Evolutionary conservation across 495 filamentous ascomycete species (phyloP).

Genomic region (Alectoria sarmentosa): DNA sequence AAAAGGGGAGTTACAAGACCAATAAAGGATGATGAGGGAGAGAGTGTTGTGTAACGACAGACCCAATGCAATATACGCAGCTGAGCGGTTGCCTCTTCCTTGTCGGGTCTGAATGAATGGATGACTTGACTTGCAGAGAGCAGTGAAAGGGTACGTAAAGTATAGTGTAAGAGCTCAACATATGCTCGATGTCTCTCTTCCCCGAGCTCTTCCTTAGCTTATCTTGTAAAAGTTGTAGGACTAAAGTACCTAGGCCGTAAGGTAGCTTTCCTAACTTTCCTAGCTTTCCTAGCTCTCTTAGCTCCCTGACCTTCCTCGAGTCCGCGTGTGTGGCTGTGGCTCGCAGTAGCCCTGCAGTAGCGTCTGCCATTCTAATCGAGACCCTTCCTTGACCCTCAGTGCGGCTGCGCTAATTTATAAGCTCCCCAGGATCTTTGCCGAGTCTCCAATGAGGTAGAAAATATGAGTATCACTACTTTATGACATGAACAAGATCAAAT

Average conservation of each 20-base stretch:
- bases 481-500: slow-evolving; percentile 7
- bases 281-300: no score
- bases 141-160: not conserved
- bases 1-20: not conserved
- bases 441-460: not conserved
- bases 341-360: no score
- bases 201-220: not conserved
- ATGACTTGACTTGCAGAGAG: not conserved
- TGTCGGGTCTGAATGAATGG: not conserved
- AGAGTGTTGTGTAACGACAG: not conserved
- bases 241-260: no score
- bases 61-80: not conserved
- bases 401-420: not conserved
- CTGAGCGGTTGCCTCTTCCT: not conserved
- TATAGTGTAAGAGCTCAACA: not conserved
- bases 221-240: no score
- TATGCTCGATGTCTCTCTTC: not conserved
- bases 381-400: no score
- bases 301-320: no score
- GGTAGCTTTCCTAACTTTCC: no score
- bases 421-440: not conserved
- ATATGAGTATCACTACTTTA: no score
- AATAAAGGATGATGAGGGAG: not conserved
- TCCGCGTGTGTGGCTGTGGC: no score
- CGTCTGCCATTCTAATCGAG: no score